These are phyloP conservation scores for Globisporangium radiosum DNA, from an alignment of 352 stramenopile species.

Conservation along the genomic window DNA sequence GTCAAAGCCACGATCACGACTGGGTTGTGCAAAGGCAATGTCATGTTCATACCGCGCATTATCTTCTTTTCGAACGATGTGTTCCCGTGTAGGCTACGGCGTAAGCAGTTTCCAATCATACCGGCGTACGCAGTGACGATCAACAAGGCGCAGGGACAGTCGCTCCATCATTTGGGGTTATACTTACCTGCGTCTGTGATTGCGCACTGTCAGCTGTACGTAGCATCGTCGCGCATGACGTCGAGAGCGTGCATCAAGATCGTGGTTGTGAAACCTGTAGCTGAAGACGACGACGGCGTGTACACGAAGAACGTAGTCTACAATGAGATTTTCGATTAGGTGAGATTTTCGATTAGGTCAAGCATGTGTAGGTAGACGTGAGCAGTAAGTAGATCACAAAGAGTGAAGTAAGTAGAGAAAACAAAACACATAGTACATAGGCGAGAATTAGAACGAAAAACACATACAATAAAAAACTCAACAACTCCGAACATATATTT, in stretches of 20 bases:
- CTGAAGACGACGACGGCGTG: constrained; percentile 4
- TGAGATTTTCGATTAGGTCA: constrained; percentile 6
- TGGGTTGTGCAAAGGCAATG: background rate
- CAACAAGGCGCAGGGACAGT: constrained; percentile 13
- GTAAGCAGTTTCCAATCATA: constrained; percentile 12
- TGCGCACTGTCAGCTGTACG: constrained; percentile 18
- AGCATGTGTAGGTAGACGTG: background rate
- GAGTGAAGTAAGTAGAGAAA: background rate
- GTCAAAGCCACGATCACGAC: constrained; percentile 7
- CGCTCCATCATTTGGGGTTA: constrained; percentile 9
- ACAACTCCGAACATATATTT: no score
- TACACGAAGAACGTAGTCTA: constrained; percentile 20
- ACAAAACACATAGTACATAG: no score
- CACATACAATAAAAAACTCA: no score
- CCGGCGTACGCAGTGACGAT: constrained; percentile 6
- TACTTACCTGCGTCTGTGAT: constrained; percentile 15
- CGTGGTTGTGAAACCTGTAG: background rate
- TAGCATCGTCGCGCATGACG: constrained; percentile 15
- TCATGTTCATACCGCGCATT: background rate
- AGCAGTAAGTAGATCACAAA: background rate
- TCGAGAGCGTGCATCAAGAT: constrained; percentile 12
- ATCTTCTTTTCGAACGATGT: background rate
- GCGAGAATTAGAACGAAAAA: no score
- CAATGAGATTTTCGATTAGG: constrained; percentile 5
- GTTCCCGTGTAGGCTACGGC: constrained; percentile 8